A percentile compares a stretch with the other conserved stretches of the same genome.
phyloP scores from a whole-genome alignment of 352 stramenopile species.

The Globisporangium recalcitrans region DNA sequence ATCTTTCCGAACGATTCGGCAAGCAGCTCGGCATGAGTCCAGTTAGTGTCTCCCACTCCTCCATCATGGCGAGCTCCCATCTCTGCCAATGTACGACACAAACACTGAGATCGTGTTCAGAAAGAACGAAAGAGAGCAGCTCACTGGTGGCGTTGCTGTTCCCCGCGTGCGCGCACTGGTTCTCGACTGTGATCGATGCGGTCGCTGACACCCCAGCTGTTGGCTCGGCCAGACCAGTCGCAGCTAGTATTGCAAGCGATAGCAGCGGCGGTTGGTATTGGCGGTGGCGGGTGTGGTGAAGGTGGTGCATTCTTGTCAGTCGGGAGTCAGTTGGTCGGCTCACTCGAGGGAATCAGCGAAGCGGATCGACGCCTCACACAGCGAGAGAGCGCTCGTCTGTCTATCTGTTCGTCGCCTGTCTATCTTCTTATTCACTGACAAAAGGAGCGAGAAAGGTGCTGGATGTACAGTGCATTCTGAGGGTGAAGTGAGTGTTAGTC shows the following conservation, averaged over 20 bases:
- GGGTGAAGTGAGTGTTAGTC: too few relatives aligned
- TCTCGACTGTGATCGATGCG: background rate
- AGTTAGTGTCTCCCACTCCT: background rate
- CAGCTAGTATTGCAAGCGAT: background rate
- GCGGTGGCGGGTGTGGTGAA: too few relatives aligned
- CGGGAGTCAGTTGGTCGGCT: background rate
- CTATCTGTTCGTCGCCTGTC: too few relatives aligned
- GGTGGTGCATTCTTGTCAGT: background rate
- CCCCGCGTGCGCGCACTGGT: conserved; percentile 13
- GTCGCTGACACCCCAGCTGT: background rate
- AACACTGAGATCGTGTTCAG: background rate
- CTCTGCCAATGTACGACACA: background rate
- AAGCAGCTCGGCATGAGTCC: background rate
- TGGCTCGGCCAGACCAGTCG: background rate
- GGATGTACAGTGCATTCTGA: too few relatives aligned
- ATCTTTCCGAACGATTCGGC: background rate
- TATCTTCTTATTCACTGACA: too few relatives aligned
- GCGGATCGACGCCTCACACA: too few relatives aligned
- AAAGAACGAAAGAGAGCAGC: background rate
- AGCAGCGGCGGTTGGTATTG: background rate
- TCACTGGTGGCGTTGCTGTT: conserved; percentile 12
- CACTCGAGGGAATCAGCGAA: background rate
- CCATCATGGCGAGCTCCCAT: background rate
- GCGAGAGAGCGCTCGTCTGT: too few relatives aligned
- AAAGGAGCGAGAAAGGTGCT: too few relatives aligned